phyloP scores from a whole-genome alignment of 108 stramenopile species.

The Hondaea fermentalgiana region DNA sequence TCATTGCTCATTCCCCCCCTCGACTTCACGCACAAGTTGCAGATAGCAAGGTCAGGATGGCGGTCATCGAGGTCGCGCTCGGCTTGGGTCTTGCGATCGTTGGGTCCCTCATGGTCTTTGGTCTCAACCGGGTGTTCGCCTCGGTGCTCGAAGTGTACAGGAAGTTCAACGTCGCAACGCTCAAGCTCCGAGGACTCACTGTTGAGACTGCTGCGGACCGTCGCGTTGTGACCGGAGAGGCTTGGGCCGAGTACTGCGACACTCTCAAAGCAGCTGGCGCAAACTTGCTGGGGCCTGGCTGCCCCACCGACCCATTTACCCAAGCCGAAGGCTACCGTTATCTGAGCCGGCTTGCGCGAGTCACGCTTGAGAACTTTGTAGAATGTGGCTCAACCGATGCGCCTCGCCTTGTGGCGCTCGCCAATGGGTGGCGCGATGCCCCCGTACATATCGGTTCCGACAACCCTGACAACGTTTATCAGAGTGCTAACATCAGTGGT shows the following conservation, averaged over 20 bases:
- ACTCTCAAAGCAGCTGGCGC: constrained; percentile 3
- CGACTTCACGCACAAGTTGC: too few species aligned
- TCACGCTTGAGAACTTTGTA: neutral
- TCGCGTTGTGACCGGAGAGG: neutral
- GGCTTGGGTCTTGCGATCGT: neutral
- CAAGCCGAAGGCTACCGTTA: constrained; percentile 18
- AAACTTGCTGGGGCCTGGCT: neutral
- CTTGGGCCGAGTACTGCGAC: constrained; percentile 9
- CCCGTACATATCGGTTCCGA: neutral
- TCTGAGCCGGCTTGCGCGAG: neutral
- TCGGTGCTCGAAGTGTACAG: neutral
- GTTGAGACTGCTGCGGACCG: neutral
- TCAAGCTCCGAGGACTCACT: neutral
- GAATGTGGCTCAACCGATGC: neutral
- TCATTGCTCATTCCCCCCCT: too few species aligned
- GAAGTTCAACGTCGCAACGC: neutral
- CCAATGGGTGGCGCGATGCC: neutral
- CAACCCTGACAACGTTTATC: constrained; percentile 12
- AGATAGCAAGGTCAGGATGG: neutral
- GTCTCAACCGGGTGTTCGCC: neutral
- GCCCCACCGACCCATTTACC: neutral
- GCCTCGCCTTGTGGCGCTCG: neutral
- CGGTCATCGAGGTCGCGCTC: neutral
- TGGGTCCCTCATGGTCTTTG: neutral
- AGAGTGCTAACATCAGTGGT: neutral